Conservation (phyloP, 2,329 filamentous ascomycete genomes). For the Neophaeococcomyces mojaviensis region DNA sequence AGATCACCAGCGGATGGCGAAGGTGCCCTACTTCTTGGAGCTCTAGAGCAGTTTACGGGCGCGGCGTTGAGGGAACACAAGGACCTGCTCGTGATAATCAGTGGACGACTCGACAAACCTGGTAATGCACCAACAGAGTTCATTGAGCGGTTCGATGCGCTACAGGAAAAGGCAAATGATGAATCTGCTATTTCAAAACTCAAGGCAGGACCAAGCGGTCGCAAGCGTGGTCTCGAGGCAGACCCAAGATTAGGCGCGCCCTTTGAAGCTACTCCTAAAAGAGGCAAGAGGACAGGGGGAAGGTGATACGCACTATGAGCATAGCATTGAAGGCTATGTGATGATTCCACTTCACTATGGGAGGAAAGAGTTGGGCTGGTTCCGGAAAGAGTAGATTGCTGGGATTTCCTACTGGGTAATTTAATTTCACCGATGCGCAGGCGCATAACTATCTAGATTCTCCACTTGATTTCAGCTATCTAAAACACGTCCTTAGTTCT, state of each 20-base stretch:
- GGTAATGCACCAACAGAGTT: not conserved
- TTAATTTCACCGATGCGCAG: no score
- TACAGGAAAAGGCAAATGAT: slow-evolving; percentile 5
- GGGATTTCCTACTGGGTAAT: no score
- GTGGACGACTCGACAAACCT: not conserved
- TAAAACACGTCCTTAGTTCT: no score
- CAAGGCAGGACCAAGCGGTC: not conserved
- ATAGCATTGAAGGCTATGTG: no score
- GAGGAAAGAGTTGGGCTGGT: no score
- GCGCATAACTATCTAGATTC: no score
- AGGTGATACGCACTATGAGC: not conserved
- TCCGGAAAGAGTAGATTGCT: no score
- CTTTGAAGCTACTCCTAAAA: not conserved
- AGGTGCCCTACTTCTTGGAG: not conserved
- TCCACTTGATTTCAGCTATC: no score
- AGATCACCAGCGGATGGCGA: not conserved
- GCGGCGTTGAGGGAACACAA: not conserved
- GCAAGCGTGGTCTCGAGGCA: slow-evolving; percentile 4
- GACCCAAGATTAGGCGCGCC: slow-evolving; percentile 3
- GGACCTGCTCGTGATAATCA: not conserved
- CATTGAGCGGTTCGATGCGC: slow-evolving; percentile 4
- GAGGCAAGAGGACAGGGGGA: not conserved
- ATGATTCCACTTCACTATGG: no score
- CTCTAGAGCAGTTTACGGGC: slow-evolving; percentile 4
- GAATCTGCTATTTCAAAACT: not conserved